Percentiles rank a stretch among this genome's conserved stretches.
Evolutionary conservation across 331 rosid genomes (phyloP).

Genomic region (Stylosanthes scabra): DNA sequence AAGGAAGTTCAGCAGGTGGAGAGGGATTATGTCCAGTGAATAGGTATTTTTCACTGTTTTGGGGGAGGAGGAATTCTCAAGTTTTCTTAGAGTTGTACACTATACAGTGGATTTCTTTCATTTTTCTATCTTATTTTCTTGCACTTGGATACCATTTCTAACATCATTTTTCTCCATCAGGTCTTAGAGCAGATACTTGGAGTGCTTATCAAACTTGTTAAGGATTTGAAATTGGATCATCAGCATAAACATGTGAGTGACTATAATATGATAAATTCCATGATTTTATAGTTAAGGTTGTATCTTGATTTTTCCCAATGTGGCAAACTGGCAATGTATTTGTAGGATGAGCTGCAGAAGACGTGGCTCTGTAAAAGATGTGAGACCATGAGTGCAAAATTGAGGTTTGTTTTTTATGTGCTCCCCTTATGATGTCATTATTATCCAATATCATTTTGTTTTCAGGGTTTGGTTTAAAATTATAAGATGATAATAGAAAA

Average conservation of each 20-base stretch:
- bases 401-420: conserved; percentile 61
- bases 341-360: conserved; percentile 88
- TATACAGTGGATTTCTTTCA: too few species aligned
- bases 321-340: conserved; percentile 21
- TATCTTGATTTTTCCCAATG: conserved; percentile 20
- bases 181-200: conserved; percentile 95
- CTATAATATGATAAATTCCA: conserved; percentile 29
- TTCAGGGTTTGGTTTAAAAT: too few species aligned
- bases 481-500: too few species aligned
- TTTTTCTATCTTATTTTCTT: too few species aligned
- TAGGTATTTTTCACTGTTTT: too few species aligned
- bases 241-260: conserved; percentile 84
- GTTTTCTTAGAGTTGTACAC: too few species aligned
- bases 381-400: conserved; percentile 88
- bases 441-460: too few species aligned
- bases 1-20: too few species aligned
- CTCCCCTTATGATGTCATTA: too few species aligned
- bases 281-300: conserved; percentile 22
- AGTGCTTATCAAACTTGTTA: conserved; percentile 86
- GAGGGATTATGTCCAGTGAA: too few species aligned
- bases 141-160: too few species aligned
- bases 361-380: conserved; percentile 95
- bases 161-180: conserved; percentile 46
- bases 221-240: conserved; percentile 93
- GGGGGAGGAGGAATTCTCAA: too few species aligned